These are phyloP conservation scores for Phytopythium cucurbitacearum DNA, from an alignment of 352 stramenopile genomes.

Conservation along the genomic window DNA sequence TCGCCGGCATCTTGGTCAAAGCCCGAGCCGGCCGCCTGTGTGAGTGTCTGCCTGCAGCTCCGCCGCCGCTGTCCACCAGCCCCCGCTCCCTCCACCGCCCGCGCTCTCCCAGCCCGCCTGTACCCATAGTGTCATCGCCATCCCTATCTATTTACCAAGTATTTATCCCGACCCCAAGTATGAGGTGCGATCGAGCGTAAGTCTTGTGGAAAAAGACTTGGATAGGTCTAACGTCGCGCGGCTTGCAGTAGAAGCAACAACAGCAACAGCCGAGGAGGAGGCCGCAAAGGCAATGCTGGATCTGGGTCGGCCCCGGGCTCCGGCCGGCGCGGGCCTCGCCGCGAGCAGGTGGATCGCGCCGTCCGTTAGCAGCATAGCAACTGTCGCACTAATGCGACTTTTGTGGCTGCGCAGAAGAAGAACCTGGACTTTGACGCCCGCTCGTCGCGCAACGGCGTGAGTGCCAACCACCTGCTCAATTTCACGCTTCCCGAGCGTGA, in stretches of 20 bases:
- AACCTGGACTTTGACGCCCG: constrained; percentile 52
- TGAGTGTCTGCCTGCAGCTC: constrained; percentile 12
- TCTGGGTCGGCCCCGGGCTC: constrained; percentile 6
- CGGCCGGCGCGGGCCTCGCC: constrained; percentile 23
- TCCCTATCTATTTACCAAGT: constrained; percentile 16
- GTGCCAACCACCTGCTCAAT: constrained; percentile 82
- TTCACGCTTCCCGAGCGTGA: constrained; percentile 78
- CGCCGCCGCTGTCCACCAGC: constrained; percentile 1
- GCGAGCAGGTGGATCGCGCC: constrained; percentile 25
- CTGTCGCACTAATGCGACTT: constrained; percentile 2
- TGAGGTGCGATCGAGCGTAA: constrained; percentile 29
- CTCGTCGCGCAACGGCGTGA: constrained; percentile 60
- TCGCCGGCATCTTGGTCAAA: constrained; percentile 9
- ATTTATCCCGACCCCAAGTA: constrained; percentile 27
- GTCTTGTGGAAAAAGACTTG: too few species aligned
- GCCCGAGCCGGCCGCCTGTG: constrained; percentile 1
- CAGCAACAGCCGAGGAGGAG: constrained; percentile 9
- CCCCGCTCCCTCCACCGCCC: not conserved
- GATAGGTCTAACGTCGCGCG: too few species aligned
- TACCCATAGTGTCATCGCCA: constrained; percentile 2
- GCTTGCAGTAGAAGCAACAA: constrained; percentile 11
- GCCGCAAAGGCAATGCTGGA: not conserved
- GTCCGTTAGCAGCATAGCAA: constrained; percentile 2
- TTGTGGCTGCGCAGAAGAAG: constrained; percentile 28
- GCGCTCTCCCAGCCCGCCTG: not conserved